Conservation (phyloP, 192 early-diverging fungal species). For the Coemansia sp. region DNA sequence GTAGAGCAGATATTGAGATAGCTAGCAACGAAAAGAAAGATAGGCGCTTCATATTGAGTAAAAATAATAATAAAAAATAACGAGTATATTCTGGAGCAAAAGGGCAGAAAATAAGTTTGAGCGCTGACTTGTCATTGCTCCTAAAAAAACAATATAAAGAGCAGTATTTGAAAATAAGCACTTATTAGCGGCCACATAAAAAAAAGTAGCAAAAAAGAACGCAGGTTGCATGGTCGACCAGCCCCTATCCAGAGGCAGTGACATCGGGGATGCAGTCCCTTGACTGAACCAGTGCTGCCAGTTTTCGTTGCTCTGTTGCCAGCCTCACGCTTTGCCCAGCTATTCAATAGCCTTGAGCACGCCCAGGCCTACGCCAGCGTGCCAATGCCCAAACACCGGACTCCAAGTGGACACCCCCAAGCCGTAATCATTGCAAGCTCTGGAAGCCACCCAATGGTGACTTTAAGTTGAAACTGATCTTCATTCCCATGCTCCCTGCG, state of each 20-base stretch:
- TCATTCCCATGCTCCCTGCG: conserved; percentile 18
- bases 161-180: background rate
- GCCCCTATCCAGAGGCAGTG: conserved; percentile 28
- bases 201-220: conserved; percentile 5
- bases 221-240: conserved; percentile 26
- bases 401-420: conserved; percentile 31
- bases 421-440: conserved; percentile 9
- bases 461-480: background rate
- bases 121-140: background rate
- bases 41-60: background rate
- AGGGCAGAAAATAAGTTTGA: background rate
- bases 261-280: conserved; percentile 29
- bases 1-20: background rate
- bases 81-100: background rate
- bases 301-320: conserved; percentile 54
- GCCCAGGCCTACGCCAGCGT: conserved; percentile 41
- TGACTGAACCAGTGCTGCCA: conserved; percentile 35
- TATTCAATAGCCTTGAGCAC: conserved; percentile 34
- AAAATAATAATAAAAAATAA: background rate
- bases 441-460: conserved; percentile 17
- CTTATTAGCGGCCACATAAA: background rate
- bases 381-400: conserved; percentile 34
- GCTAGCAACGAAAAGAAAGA: background rate
- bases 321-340: conserved; percentile 42
- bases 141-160: background rate